These are phyloP conservation scores for Pelargonium australe DNA, from an alignment of 441 rosid genomes.

Conservation along the genomic window DNA sequence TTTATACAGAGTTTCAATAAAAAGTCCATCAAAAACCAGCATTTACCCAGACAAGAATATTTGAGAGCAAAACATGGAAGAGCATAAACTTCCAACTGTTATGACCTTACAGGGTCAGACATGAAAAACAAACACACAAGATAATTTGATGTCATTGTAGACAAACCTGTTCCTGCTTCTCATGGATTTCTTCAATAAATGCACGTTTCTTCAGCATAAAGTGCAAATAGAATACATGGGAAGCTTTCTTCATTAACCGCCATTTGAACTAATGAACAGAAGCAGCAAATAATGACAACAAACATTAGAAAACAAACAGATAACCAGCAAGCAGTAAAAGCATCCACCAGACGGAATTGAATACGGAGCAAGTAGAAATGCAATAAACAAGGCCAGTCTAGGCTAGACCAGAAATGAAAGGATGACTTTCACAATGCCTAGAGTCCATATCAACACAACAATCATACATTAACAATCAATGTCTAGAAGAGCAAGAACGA, in stretches of 20 bases:
- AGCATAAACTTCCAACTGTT: background rate
- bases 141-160: slow-evolving; percentile 2
- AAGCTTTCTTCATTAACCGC: slow-evolving; percentile 79
- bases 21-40: slow-evolving; percentile 43
- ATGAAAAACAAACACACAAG: background rate
- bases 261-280: slow-evolving; percentile 71
- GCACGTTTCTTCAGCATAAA: slow-evolving; percentile 88
- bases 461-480: too few relatives aligned
- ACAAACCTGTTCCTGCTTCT: slow-evolving; percentile 98
- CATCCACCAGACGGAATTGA: background rate
- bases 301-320: slow-evolving; percentile 1
- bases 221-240: slow-evolving; percentile 86
- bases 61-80: slow-evolving; percentile 3
- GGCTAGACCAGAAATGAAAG: background rate
- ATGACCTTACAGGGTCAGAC: slow-evolving; percentile 1
- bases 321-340: background rate
- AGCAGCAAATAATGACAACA: slow-evolving; percentile 8
- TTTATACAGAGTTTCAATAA: slow-evolving; percentile 45
- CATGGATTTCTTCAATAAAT: slow-evolving; percentile 90
- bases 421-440: background rate
- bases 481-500: too few relatives aligned
- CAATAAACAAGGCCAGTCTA: background rate
- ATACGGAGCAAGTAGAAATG: background rate
- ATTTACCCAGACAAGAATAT: slow-evolving; percentile 22
- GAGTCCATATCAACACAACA: too few relatives aligned